phyloP scores from a whole-genome alignment of 2,329 filamentous ascomycete genomes.

The Fusarium sp. region DNA sequence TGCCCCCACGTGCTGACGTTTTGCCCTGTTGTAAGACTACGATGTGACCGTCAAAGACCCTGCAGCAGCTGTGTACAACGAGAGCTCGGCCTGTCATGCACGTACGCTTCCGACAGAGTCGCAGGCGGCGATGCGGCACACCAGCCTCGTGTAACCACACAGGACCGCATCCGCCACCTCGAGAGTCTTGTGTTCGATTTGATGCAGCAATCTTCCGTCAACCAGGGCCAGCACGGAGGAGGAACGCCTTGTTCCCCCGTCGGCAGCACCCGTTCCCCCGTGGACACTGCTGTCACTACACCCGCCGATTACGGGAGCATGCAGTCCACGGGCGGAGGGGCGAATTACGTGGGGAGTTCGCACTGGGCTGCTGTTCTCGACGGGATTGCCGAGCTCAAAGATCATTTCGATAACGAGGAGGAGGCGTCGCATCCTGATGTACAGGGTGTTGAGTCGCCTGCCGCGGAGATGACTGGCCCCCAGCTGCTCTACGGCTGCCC shows the following conservation, averaged over 20 bases:
- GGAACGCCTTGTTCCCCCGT: background rate
- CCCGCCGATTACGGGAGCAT: conserved; percentile 47
- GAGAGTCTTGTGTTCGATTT: conserved; percentile 45
- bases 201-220: conserved; percentile 27
- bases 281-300: background rate
- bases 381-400: conserved; percentile 52
- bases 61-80: conserved; percentile 12
- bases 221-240: background rate
- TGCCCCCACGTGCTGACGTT: background rate
- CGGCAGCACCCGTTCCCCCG: background rate
- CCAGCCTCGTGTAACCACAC: background rate
- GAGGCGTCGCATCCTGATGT: conserved; percentile 3
- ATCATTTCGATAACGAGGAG: conserved; percentile 47
- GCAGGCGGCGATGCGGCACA: background rate
- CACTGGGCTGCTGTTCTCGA: conserved; percentile 56
- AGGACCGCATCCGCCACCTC: conserved; percentile 30
- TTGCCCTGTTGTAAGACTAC: background rate
- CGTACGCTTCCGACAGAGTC: background rate
- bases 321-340: conserved; percentile 34
- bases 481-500: conserved; percentile 48
- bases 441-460: background rate
- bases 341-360: conserved; percentile 48
- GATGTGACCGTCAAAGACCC: conserved; percentile 17
- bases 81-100: conserved; percentile 5
- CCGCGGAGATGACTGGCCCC: conserved; percentile 11